These are phyloP conservation scores for Coemansia reversa DNA, from an alignment of 192 early-diverging fungal genomes.

Conservation along the genomic window DNA sequence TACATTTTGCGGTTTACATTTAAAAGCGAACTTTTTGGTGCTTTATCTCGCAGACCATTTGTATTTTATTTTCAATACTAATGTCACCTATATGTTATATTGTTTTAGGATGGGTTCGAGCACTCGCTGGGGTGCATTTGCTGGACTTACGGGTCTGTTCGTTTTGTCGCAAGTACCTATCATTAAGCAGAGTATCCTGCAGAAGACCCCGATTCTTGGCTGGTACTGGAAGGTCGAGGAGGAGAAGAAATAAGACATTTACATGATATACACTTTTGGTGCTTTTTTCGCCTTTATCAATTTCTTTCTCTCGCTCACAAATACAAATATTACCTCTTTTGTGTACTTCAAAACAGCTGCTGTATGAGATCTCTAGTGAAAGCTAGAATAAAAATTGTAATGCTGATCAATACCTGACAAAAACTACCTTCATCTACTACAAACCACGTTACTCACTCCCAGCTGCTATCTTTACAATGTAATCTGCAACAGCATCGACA, in stretches of 20 bases:
- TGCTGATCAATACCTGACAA: too few relatives aligned
- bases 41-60: too few relatives aligned
- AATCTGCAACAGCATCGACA: conserved; percentile 41
- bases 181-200: conserved; percentile 39
- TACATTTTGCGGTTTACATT: background rate
- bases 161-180: conserved; percentile 49
- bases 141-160: conserved; percentile 38
- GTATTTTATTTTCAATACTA: too few relatives aligned
- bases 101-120: conserved; percentile 44
- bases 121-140: conserved; percentile 46
- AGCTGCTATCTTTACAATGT: conserved; percentile 25
- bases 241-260: conserved; percentile 15
- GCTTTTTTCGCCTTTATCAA: too few relatives aligned
- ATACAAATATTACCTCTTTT: too few relatives aligned
- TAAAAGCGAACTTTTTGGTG: too few relatives aligned
- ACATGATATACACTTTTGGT: too few relatives aligned
- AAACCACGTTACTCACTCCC: background rate
- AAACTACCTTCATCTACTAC: background rate
- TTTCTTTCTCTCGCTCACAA: too few relatives aligned
- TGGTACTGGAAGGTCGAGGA: conserved; percentile 58
- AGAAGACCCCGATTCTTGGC: conserved; percentile 44
- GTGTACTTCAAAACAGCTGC: too few relatives aligned
- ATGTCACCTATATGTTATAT: background rate
- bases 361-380: too few relatives aligned
- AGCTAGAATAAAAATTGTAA: too few relatives aligned